A percentile compares a stretch with the other conserved stretches of the same genome.
Conservation (phyloP, 2,329 filamentous ascomycete species). For the Pseudopithomyces maydicus region DNA sequence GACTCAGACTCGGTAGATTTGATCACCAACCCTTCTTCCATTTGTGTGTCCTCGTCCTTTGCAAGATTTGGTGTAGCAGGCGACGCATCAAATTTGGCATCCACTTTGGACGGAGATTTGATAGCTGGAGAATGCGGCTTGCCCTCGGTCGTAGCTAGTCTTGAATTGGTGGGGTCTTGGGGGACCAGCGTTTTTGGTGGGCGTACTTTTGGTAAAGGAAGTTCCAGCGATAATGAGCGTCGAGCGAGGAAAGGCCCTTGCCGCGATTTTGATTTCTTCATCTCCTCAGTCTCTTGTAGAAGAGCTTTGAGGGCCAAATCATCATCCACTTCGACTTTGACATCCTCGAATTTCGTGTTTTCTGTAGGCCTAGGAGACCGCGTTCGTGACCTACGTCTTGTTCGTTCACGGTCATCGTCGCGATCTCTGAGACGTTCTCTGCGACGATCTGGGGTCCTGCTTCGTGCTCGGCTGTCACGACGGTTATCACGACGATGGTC, state of each 20-base stretch:
- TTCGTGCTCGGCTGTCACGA: slow-evolving; percentile 34
- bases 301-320: slow-evolving; percentile 41
- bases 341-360: slow-evolving; percentile 36
- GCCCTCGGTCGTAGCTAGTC: slow-evolving; percentile 36
- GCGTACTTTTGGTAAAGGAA: slow-evolving; percentile 43
- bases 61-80: slow-evolving; percentile 18
- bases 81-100: slow-evolving; percentile 15
- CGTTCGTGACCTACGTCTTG: slow-evolving; percentile 25
- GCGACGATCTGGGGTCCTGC: slow-evolving; percentile 28
- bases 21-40: slow-evolving; percentile 33
- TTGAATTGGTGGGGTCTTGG: slow-evolving; percentile 35
- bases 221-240: slow-evolving; percentile 46
- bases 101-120: slow-evolving; percentile 33
- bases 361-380: slow-evolving; percentile 29
- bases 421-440: slow-evolving; percentile 53
- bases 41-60: slow-evolving; percentile 29
- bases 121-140: slow-evolving; percentile 30
- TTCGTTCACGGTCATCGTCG: slow-evolving; percentile 41
- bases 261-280: slow-evolving; percentile 45
- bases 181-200: slow-evolving; percentile 43
- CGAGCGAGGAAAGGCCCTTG: slow-evolving; percentile 43
- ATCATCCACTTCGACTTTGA: slow-evolving; percentile 47
- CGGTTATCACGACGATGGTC: slow-evolving; percentile 52
- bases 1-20: slow-evolving; percentile 16
- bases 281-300: slow-evolving; percentile 43